A percentile compares a stretch with the other conserved stretches of the same genome.
These are phyloP conservation scores for Pichia sp. DNA, from an alignment of 1,139 yeast species.

Conservation along the genomic window DNA sequence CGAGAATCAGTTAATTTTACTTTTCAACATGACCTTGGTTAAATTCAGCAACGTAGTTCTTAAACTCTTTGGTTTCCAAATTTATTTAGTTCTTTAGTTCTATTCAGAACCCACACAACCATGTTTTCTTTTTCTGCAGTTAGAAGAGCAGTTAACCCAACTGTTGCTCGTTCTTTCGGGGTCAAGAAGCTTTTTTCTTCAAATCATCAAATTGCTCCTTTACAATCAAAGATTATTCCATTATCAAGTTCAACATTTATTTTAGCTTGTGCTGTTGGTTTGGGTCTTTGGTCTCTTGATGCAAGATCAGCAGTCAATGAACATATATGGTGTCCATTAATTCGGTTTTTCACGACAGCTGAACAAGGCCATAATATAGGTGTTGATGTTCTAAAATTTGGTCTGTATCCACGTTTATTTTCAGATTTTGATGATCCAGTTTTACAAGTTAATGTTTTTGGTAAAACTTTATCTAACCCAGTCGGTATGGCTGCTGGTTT, in stretches of 20 bases:
- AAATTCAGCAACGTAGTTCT: not conserved
- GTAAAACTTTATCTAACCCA: constrained; percentile 60
- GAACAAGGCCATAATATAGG: constrained; percentile 83
- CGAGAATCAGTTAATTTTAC: not conserved
- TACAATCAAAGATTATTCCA: constrained; percentile 15
- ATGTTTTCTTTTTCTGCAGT: not conserved
- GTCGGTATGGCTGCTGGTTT: constrained; percentile 94
- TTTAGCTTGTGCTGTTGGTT: constrained; percentile 23
- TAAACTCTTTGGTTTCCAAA: too few relatives aligned
- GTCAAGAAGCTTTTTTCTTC: constrained; percentile 1
- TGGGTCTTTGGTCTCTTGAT: constrained; percentile 41
- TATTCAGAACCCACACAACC: not conserved
- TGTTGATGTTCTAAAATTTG: constrained; percentile 59
- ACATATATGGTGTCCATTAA: constrained; percentile 68
- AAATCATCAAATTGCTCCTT: not conserved
- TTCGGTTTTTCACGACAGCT: constrained; percentile 68
- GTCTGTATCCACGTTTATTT: constrained; percentile 56
- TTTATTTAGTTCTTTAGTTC: too few relatives aligned
- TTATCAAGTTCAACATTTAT: constrained; percentile 20
- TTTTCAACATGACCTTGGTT: not conserved
- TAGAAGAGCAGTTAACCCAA: not conserved
- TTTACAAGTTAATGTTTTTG: constrained; percentile 59
- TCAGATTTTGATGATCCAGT: constrained; percentile 49
- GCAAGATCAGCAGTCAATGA: constrained; percentile 82
- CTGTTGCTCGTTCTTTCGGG: not conserved